Evolutionary conservation across 2,329 filamentous ascomycete species (phyloP).

Genomic region (Aspergillus sp.): DNA sequence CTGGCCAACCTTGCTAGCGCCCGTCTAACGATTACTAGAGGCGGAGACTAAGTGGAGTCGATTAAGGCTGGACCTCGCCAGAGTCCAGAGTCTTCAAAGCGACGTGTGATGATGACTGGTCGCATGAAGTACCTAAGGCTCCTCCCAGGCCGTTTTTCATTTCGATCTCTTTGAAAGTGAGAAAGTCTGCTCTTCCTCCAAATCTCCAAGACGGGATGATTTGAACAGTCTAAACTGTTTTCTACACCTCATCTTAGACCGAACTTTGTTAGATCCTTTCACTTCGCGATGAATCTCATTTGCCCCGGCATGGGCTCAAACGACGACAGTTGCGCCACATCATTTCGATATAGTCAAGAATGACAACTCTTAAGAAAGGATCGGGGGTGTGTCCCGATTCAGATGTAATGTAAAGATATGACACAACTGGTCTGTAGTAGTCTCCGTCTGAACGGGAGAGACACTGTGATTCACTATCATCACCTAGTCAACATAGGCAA

Average conservation of each 20-base stretch:
- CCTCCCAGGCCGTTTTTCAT: slow-evolving; percentile 6
- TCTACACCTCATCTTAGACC: slow-evolving; percentile 7
- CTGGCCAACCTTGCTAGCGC: slow-evolving; percentile 23
- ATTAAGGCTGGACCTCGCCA: slow-evolving; percentile 25
- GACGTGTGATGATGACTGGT: slow-evolving; percentile 15
- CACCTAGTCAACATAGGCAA: not conserved
- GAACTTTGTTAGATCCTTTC: slow-evolving; percentile 10
- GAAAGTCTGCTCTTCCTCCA: slow-evolving; percentile 1
- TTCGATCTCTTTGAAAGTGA: slow-evolving; percentile 9
- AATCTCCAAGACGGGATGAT: not conserved
- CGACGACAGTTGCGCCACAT: slow-evolving; percentile 3
- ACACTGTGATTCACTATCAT: not conserved
- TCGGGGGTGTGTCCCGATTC: slow-evolving; percentile 1
- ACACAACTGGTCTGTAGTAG: not conserved
- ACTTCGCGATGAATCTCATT: not conserved
- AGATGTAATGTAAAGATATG: not conserved
- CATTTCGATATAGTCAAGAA: not conserved
- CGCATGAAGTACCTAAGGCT: not conserved
- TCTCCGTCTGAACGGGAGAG: not conserved
- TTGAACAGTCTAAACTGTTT: not conserved
- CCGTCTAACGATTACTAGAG: slow-evolving; percentile 28
- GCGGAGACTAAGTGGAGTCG: slow-evolving; percentile 24
- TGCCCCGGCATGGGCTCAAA: not conserved
- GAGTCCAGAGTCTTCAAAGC: slow-evolving; percentile 10
- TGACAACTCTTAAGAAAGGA: not conserved